Evolutionary conservation across 2,329 filamentous ascomycete genomes (phyloP).

Genomic region (Colletotrichum sp.): DNA sequence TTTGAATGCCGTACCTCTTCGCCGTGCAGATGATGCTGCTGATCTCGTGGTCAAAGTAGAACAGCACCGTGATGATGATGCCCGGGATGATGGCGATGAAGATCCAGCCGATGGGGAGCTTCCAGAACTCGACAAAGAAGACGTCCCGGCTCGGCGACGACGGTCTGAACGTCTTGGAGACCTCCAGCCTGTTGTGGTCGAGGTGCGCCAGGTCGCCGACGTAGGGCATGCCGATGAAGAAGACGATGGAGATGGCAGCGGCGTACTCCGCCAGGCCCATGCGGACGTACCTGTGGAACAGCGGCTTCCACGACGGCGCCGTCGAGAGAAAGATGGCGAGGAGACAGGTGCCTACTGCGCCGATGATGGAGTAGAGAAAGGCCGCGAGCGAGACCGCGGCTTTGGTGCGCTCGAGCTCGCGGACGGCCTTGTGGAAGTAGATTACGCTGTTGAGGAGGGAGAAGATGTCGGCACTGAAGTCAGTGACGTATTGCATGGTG

Average conservation of each 20-base stretch:
- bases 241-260: slow-evolving; percentile 68
- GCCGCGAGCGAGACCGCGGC: slow-evolving; percentile 61
- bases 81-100: slow-evolving; percentile 67
- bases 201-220: slow-evolving; percentile 62
- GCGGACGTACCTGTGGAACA: slow-evolving; percentile 66
- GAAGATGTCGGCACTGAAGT: slow-evolving; percentile 71
- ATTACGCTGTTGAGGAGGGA: slow-evolving; percentile 71
- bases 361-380: slow-evolving; percentile 70
- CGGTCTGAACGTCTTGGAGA: slow-evolving; percentile 61
- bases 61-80: slow-evolving; percentile 68
- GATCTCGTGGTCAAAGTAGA: slow-evolving; percentile 74
- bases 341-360: slow-evolving; percentile 67
- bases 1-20: slow-evolving; percentile 63
- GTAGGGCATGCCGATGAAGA: slow-evolving; percentile 69
- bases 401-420: slow-evolving; percentile 67
- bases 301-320: slow-evolving; percentile 64
- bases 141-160: slow-evolving; percentile 56
- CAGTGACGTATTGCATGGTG: slow-evolving; percentile 74
- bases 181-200: slow-evolving; percentile 62
- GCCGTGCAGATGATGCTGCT: slow-evolving; percentile 72
- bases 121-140: slow-evolving; percentile 70
- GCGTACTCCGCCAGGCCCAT: slow-evolving; percentile 68
- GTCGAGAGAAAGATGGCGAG: slow-evolving; percentile 66
- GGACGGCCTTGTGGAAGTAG: slow-evolving; percentile 71
- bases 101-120: slow-evolving; percentile 62